Evolutionary conservation across 306 rosid species (phyloP).

Genomic region (Ormosia emarginata): DNA sequence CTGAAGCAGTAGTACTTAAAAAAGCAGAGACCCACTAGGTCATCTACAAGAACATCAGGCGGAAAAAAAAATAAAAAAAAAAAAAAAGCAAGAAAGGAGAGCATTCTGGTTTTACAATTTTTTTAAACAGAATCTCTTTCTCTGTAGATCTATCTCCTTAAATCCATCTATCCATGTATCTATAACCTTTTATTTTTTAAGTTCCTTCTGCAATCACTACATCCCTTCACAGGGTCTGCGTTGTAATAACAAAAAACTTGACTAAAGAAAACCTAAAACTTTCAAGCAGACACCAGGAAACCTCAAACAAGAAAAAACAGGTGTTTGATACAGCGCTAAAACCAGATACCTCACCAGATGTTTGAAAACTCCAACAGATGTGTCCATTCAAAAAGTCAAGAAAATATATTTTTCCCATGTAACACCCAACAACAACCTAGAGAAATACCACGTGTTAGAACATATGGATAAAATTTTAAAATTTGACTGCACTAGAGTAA

Average conservation of each 20-base stretch:
- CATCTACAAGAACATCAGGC: too few relatives aligned
- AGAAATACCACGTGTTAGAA: constrained; percentile 23
- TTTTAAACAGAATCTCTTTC: neutral
- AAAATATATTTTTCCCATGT: constrained; percentile 81
- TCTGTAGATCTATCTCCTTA: neutral
- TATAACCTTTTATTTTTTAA: neutral
- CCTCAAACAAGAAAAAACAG: constrained; percentile 25
- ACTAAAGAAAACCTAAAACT: neutral
- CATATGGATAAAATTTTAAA: constrained; percentile 6
- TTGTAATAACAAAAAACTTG: neutral
- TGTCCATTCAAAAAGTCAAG: constrained; percentile 66
- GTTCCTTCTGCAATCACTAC: neutral
- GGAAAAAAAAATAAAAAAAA: too few relatives aligned
- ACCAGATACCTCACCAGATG: constrained; percentile 75
- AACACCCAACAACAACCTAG: constrained; percentile 94
- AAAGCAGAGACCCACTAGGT: too few relatives aligned
- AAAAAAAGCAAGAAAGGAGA: too few relatives aligned
- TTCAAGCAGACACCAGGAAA: constrained; percentile 8
- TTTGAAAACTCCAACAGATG: constrained; percentile 77
- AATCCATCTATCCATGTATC: neutral
- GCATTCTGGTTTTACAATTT: neutral
- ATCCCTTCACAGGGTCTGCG: neutral
- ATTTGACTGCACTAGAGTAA: neutral
- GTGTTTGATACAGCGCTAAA: neutral
- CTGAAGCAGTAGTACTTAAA: too few relatives aligned